phyloP scores from a whole-genome alignment of 1,284 basidiomycete species.

The Heimioporus punctisporus region DNA sequence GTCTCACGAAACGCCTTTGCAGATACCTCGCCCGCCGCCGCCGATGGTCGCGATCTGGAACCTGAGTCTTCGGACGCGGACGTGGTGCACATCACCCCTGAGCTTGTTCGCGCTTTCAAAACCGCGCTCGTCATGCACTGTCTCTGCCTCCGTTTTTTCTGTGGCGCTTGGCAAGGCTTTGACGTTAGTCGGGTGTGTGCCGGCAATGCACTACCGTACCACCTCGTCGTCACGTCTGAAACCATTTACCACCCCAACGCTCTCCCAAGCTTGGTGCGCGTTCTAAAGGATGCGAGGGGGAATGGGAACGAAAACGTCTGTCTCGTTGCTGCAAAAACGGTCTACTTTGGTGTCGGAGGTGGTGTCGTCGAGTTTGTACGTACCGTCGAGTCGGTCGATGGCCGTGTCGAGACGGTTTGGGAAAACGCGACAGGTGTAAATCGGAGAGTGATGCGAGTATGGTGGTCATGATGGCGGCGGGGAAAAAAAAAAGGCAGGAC shows the following conservation, averaged over 20 bases:
- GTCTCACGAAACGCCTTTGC: not conserved
- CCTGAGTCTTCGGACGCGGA: conserved; percentile 10
- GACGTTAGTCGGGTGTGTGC: conserved; percentile 20
- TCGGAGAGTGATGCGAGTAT: conserved; percentile 62
- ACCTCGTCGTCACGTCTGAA: conserved; percentile 87
- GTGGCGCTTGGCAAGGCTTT: conserved; percentile 82
- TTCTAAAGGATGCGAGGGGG: conserved; percentile 37
- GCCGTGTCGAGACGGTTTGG: conserved; percentile 47
- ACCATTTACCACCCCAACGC: conserved; percentile 86
- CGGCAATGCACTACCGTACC: conserved; percentile 42
- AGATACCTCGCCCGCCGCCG: conserved; percentile 29
- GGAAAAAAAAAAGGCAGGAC: no score
- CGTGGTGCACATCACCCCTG: conserved; percentile 64
- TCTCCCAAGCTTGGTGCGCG: conserved; percentile 64
- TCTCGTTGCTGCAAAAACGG: conserved; percentile 85
- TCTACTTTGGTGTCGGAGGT: conserved; percentile 98
- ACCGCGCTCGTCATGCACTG: conserved; percentile 52
- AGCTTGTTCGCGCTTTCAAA: conserved; percentile 69
- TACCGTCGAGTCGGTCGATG: conserved; percentile 43
- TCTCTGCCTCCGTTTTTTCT: conserved; percentile 76
- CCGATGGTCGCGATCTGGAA: conserved; percentile 16
- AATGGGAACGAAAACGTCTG: conserved; percentile 38
- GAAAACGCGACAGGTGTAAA: conserved; percentile 67
- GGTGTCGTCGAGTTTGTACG: conserved; percentile 78
- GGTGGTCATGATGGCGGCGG: conserved; percentile 52